phyloP scores from a whole-genome alignment of 2,329 filamentous ascomycete species.

The Aspergillaceae sp. region DNA sequence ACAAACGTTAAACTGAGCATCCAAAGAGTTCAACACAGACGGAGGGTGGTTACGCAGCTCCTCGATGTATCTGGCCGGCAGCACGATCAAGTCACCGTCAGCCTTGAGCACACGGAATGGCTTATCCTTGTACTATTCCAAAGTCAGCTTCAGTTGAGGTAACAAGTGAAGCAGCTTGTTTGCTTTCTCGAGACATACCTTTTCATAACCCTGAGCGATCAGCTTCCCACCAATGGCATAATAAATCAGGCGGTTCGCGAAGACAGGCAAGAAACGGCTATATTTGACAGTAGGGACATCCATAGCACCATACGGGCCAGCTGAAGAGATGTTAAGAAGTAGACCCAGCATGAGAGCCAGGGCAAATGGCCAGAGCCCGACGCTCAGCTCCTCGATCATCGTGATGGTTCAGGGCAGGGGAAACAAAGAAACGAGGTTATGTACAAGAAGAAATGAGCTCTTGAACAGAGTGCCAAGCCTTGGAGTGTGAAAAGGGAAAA shows the following conservation, averaged over 20 bases:
- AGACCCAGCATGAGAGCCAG: background rate
- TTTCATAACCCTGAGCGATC: slow-evolving; percentile 19
- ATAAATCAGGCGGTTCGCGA: slow-evolving; percentile 19
- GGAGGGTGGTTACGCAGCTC: slow-evolving; percentile 14
- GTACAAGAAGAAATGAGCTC: no score
- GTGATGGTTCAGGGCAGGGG: background rate
- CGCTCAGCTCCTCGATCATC: background rate
- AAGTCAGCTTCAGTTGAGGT: background rate
- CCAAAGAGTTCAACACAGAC: slow-evolving; percentile 16
- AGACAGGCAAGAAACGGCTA: slow-evolving; percentile 12
- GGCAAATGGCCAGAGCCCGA: background rate
- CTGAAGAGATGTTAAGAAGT: background rate
- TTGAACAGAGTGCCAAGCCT: no score
- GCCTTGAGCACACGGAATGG: slow-evolving; percentile 21
- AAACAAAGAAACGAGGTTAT: background rate
- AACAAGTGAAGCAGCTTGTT: no score
- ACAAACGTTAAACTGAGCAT: slow-evolving; percentile 20
- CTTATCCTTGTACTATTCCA: slow-evolving; percentile 17
- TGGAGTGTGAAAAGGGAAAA: no score
- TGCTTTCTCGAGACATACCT: slow-evolving; percentile 5
- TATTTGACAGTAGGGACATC: slow-evolving; percentile 17
- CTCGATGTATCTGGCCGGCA: slow-evolving; percentile 19
- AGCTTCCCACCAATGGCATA: slow-evolving; percentile 13
- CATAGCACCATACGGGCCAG: background rate
- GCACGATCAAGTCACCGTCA: slow-evolving; percentile 21